phyloP scores from a whole-genome alignment of 345 rosid species.

The Populus nigra region DNA sequence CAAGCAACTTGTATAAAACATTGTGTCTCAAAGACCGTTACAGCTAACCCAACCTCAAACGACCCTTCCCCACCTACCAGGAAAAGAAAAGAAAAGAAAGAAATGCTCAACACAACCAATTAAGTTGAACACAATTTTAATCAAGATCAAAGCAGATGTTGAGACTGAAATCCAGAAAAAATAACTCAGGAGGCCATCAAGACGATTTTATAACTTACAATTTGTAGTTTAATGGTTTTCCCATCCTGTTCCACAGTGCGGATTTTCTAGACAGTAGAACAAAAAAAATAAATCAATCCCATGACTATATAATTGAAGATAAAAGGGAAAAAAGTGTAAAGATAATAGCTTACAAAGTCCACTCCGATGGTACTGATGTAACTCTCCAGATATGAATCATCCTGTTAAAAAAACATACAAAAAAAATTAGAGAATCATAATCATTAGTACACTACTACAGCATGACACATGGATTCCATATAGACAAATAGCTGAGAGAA shows the following conservation, averaged over 20 bases:
- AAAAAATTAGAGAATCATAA: neutral
- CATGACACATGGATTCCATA: too few species aligned
- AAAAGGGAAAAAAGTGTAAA: neutral
- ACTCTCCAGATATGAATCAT: conserved; percentile 76
- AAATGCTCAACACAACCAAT: neutral
- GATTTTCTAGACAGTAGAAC: conserved; percentile 23
- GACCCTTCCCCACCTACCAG: neutral
- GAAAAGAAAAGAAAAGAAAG: neutral
- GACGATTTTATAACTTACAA: conserved; percentile 15
- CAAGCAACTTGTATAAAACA: neutral
- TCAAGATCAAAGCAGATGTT: neutral
- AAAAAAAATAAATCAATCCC: neutral
- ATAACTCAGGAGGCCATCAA: neutral
- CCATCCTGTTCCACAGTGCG: conserved; percentile 41
- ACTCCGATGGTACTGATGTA: conserved; percentile 86
- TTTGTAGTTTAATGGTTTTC: conserved; percentile 37
- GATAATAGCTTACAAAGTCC: conserved; percentile 57
- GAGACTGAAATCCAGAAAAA: neutral
- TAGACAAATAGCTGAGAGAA: too few species aligned
- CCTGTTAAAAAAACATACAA: conserved; percentile 36
- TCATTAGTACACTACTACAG: neutral
- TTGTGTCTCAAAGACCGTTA: neutral
- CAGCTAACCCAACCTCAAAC: neutral
- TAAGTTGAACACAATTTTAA: neutral
- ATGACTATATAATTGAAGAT: neutral